Conservation (phyloP, 306 rosid genomes). For the Alnus glutinosa region DNA sequence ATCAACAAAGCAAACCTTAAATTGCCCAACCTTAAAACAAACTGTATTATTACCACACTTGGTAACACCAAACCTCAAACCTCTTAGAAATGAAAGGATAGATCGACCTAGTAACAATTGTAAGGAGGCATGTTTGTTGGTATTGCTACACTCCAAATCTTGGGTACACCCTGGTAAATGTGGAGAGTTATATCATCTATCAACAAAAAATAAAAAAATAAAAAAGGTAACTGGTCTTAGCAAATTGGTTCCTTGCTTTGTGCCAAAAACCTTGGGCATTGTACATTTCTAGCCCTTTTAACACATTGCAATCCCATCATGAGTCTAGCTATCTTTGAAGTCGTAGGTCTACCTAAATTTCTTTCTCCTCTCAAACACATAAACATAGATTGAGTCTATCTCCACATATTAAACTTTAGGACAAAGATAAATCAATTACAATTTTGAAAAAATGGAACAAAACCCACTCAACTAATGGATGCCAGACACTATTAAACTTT, state of each 20-base stretch:
- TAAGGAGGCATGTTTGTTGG: not conserved
- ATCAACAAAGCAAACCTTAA: not conserved
- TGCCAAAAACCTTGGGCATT: not conserved
- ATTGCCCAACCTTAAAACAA: not conserved
- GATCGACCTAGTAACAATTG: too few relatives aligned
- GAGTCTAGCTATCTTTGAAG: not conserved
- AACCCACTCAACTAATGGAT: not conserved
- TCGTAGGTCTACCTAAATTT: not conserved
- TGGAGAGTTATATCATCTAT: not conserved
- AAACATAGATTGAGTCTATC: too few relatives aligned
- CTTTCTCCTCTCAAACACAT: not conserved
- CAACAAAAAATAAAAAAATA: not conserved
- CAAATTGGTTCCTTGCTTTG: not conserved
- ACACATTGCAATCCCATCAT: too few relatives aligned
- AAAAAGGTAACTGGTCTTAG: too few relatives aligned
- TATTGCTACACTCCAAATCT: not conserved
- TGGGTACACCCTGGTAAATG: not conserved
- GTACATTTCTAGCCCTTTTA: not conserved
- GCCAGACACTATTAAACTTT: not conserved
- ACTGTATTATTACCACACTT: not conserved
- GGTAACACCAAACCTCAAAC: not conserved
- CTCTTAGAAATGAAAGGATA: too few relatives aligned
- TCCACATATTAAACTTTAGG: not conserved
- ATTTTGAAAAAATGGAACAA: not conserved
- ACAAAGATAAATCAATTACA: not conserved